Evolutionary conservation across 2,329 filamentous ascomycete species (phyloP).

Genomic region (Phaeosphaeria sp.): DNA sequence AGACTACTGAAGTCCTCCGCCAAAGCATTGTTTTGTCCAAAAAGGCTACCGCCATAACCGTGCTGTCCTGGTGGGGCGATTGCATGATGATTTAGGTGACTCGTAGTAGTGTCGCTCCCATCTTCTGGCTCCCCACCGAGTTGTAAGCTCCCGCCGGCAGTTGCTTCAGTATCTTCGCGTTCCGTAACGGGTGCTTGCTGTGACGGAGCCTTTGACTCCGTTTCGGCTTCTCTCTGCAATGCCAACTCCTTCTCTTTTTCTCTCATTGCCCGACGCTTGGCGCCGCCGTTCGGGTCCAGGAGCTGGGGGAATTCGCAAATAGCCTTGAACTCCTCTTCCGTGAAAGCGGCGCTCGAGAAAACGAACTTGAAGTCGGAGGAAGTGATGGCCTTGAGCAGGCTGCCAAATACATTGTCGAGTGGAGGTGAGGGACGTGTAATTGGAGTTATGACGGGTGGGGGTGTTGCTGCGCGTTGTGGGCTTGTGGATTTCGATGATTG

Average conservation of each 20-base stretch:
- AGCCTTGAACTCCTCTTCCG: conserved; percentile 58
- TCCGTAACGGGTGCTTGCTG: conserved; percentile 40
- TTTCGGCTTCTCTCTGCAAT: conserved; percentile 58
- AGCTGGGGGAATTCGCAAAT: conserved; percentile 73
- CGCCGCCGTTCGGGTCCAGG: conserved; percentile 82
- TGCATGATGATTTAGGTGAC: conserved; percentile 67
- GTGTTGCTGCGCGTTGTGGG: conserved; percentile 19
- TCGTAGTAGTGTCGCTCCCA: conserved; percentile 63
- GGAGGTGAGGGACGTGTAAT: conserved; percentile 23
- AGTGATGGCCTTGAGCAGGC: conserved; percentile 49
- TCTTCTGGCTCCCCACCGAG: conserved; percentile 94
- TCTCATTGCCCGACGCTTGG: conserved; percentile 75
- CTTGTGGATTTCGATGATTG: conserved; percentile 36
- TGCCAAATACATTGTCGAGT: conserved; percentile 36
- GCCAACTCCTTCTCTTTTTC: conserved; percentile 68
- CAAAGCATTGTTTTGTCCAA: conserved; percentile 43
- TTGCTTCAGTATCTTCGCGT: conserved; percentile 76
- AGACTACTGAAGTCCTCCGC: conserved; percentile 48
- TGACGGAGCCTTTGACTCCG: conserved; percentile 60
- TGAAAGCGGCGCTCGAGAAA: conserved; percentile 53
- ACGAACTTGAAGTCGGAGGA: conserved; percentile 59
- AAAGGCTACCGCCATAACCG: conserved; percentile 51
- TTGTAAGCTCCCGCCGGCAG: conserved; percentile 75
- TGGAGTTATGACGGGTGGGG: conserved; percentile 11
- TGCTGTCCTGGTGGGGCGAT: conserved; percentile 82